Base-by-base conservation (phyloP, 495 filamentous ascomycete genomes). In the Tuber microsphaerosporum region DNA sequence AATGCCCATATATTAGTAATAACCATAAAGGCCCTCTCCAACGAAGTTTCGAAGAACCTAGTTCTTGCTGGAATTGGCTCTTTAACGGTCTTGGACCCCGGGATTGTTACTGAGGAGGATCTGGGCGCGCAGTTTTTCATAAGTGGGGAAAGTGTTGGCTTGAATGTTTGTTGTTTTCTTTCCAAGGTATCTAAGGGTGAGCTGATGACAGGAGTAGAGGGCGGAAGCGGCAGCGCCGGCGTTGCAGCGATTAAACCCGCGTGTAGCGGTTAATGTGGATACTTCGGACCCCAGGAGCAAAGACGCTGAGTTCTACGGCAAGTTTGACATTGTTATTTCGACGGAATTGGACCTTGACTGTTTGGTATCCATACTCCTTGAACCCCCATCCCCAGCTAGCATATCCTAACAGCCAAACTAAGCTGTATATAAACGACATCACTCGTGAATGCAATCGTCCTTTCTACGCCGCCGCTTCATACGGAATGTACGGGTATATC, bases 41-140 rank as follows among this genome's bases (percentile, higher is more conserved):
- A 93, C 83, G 95, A 99, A 83, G 90, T 97, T 61, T 94, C 95
- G 68, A 99, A 99, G 84, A 98, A 97, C 81, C 89, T 99, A n/a
- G 95, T 97, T 65, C 86, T 99, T 12, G 94, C 96, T 39, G 95
- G 95, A 26, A 94, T 99, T 77, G 92, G 92, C 70, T 94, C 93
- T 14, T 85, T 99, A 45, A 97, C 96, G 10, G 90, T 99, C 74
- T 86, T 95, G 74, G 96, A 98, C 84, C 89, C 93, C 83, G 90
- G 91, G 74, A 71, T 85, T 7, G 91, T 97, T 76, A 91, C 88
- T 16, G 91, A 92, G 79, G 88, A 92, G 71, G 95, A 99, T 84
- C 86, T 98, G 2, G 91, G 93, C 44, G 89, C 93, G 17, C 92
- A 97, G 82, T 98, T 97, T 85, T 94, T 97, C 84, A 82, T 98